These are phyloP conservation scores for Ophioceras dolichostomum DNA, from an alignment of 2,329 filamentous ascomycete genomes.

Conservation along the genomic window DNA sequence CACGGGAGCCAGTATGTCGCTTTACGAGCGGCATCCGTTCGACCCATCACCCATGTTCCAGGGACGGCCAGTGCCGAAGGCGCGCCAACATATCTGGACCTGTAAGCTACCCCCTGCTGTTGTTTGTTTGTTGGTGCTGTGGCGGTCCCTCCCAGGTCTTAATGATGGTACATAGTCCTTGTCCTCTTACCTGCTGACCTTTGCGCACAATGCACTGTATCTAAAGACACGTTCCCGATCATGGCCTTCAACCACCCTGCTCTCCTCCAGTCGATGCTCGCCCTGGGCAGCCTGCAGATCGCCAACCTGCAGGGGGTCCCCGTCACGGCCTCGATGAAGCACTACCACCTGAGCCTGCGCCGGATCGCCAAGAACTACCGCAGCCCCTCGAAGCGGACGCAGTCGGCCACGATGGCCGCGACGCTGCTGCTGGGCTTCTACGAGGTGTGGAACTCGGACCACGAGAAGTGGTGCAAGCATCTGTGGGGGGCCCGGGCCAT, in stretches of 20 bases:
- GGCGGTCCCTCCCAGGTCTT: neutral
- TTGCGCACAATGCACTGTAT: too few species aligned
- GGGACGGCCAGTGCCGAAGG: constrained; percentile 45
- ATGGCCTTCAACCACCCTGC: constrained; percentile 77
- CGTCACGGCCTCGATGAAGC: constrained; percentile 71
- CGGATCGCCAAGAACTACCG: constrained; percentile 66
- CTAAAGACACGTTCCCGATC: constrained; percentile 67
- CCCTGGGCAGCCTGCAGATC: constrained; percentile 76
- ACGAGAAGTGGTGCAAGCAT: constrained; percentile 92
- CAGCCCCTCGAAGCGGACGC: constrained; percentile 53
- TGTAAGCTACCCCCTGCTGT: constrained; percentile 26
- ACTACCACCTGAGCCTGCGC: constrained; percentile 79
- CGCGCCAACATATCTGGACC: constrained; percentile 54
- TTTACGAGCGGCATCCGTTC: constrained; percentile 73
- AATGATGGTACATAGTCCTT: neutral
- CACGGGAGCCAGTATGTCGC: constrained; percentile 73
- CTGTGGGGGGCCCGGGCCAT: constrained; percentile 74
- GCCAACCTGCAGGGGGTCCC: constrained; percentile 66
- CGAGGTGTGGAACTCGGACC: constrained; percentile 88
- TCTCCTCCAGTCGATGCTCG: constrained; percentile 81
- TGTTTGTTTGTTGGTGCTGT: constrained; percentile 9
- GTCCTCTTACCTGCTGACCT: too few species aligned
- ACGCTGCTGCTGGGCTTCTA: constrained; percentile 81
- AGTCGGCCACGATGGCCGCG: constrained; percentile 76
- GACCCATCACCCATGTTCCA: constrained; percentile 58